Evolutionary conservation across 2,329 filamentous ascomycete genomes (phyloP), one percentile per base, ranked within the genome.

Genomic region (Arthrobotrys iridis): DNA sequence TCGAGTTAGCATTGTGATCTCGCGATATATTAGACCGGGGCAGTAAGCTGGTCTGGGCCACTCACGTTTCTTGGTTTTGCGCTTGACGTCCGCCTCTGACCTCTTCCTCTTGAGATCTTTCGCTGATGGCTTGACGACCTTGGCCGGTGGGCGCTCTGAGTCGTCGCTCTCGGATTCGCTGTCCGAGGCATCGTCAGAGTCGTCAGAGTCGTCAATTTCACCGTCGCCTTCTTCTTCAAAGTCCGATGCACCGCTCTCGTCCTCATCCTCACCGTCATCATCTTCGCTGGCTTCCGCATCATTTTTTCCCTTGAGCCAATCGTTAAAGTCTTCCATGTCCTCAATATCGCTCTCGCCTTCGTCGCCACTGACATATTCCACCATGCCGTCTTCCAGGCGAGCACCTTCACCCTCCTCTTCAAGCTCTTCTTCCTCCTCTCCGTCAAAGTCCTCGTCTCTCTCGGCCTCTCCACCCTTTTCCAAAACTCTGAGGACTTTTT

Each of bases 361-460:
- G 67, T 96, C 84, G 82, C 97, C 95, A 80, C 91, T 94, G 71
- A 98, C 92, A 80, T 97, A 98, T 84, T 98, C 93, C 50, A 98
- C 91, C 74, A 91, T 87, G 48, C 89, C 91, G 59, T 88, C 88
- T 77, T 88, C 86, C 28, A 84, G 82, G 78, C 91, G 90, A 77
- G 89, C 87, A 79, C 91, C 89, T 43, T 88, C 85, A 65, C 91
- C 89, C 11, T 85, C 84, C 35, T 89, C 87, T 52, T 91, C 88
- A 2, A 92, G 90, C 24, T 93, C 91, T 35, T 91, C 89, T 78
- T 92, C 89, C 77, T 96, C 89, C 7, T 93, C 94, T 79, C 93
- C 89, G 81, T 97, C 94, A 82, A 95, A 83, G 82, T 98, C 94
- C 83, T 93, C 88, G 82, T 97, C 94, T 64, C 92, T 86, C 77